Evolutionary conservation across 495 filamentous ascomycete genomes (phyloP).

Genomic region (Neurospora sp.): DNA sequence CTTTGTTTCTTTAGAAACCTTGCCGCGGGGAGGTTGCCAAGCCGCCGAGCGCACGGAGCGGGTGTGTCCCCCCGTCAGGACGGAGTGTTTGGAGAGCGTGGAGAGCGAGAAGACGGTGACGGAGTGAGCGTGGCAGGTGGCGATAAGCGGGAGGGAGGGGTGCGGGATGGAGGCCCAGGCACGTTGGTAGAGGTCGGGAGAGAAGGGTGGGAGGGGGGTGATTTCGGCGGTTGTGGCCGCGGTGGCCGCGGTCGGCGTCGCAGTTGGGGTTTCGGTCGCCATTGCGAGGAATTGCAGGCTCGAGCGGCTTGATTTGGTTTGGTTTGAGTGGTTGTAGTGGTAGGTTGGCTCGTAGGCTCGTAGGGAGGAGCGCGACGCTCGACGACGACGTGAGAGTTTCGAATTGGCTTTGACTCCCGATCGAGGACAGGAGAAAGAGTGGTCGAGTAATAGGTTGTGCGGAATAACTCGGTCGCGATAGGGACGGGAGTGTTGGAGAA

Average conservation of each 20-base stretch:
- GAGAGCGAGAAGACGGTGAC: conserved; percentile 80
- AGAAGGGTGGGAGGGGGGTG: conserved; percentile 39
- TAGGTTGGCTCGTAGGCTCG: background rate
- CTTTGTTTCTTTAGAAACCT: conserved; percentile 30
- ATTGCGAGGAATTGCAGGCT: background rate
- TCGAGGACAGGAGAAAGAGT: background rate
- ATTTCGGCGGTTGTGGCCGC: conserved; percentile 1
- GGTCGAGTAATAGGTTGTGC: background rate
- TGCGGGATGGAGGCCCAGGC: conserved; percentile 81
- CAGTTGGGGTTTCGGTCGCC: background rate
- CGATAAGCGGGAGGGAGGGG: conserved; percentile 76
- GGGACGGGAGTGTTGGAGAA: background rate
- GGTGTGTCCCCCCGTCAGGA: conserved; percentile 79
- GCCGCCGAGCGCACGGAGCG: conserved; percentile 69
- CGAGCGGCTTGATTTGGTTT: background rate
- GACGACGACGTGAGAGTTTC: background rate
- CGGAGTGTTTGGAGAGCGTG: conserved; percentile 65
- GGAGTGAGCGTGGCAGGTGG: conserved; percentile 75
- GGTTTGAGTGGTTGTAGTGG: background rate
- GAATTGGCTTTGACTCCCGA: background rate
- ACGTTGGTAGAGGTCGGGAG: conserved; percentile 64
- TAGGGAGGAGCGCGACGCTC: background rate
- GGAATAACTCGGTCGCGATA: background rate
- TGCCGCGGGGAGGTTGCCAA: conserved; percentile 60
- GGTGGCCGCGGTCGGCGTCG: background rate